Evolutionary conservation across 2,329 filamentous ascomycete species (phyloP).

Genomic region (Apiospora rasikravindrae): DNA sequence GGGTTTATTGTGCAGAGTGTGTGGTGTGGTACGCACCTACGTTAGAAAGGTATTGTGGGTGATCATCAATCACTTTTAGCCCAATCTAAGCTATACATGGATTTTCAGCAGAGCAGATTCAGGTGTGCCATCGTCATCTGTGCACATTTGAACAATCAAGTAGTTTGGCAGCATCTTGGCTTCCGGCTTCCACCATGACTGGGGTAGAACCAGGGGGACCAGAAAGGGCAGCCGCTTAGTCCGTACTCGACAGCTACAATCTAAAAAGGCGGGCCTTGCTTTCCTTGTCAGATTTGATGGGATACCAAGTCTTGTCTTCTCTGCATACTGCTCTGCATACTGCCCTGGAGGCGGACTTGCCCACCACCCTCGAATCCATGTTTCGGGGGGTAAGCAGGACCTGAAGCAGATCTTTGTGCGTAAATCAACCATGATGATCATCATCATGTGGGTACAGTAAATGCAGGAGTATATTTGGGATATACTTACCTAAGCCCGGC

Average conservation of each 20-base stretch:
- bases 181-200: neutral
- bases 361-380: neutral
- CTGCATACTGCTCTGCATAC: slow-evolving; percentile 2
- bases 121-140: neutral
- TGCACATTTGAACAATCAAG: neutral
- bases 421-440: neutral
- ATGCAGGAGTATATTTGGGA: neutral
- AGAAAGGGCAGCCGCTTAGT: neutral
- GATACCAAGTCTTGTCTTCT: neutral
- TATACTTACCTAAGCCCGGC: neutral
- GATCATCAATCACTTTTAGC: neutral
- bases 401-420: neutral
- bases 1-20: neutral
- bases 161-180: neutral
- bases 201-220: neutral
- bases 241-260: slow-evolving; percentile 2
- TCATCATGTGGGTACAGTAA: neutral
- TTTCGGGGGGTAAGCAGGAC: neutral
- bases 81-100: neutral
- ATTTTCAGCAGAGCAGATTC: neutral
- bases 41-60: neutral
- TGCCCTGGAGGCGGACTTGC: neutral
- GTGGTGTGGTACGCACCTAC: neutral
- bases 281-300: neutral
- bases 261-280: neutral